phyloP scores from a whole-genome alignment of 306 rosid species.

The Argentina anserina region DNA sequence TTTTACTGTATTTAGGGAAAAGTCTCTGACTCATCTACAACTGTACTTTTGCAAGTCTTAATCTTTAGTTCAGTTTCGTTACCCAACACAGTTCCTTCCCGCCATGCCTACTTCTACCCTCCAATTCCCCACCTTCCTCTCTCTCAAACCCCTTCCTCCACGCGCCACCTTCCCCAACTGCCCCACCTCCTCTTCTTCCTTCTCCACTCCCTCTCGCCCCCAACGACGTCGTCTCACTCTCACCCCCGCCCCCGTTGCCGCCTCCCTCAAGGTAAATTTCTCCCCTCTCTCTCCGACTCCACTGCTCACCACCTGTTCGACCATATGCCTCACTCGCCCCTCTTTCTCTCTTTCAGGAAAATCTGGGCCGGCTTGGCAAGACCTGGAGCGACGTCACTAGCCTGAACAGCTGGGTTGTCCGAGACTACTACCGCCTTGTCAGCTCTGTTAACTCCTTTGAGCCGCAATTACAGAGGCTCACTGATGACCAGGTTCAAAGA shows the following conservation, averaged over 20 bases:
- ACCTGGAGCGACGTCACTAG: slow-evolving; percentile 57
- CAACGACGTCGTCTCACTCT: slow-evolving; percentile 32
- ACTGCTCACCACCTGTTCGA: slow-evolving; percentile 31
- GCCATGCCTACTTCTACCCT: slow-evolving; percentile 46
- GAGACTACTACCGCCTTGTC: slow-evolving; percentile 75
- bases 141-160: slow-evolving; percentile 31
- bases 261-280: slow-evolving; percentile 47
- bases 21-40: too few species aligned
- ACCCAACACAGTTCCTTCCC: neutral
- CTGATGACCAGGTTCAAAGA: slow-evolving; percentile 62
- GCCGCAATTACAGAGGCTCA: slow-evolving; percentile 46
- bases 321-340: slow-evolving; percentile 1
- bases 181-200: slow-evolving; percentile 26
- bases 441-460: slow-evolving; percentile 69
- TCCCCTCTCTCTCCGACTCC: neutral
- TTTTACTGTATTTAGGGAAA: too few species aligned
- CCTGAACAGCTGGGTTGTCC: slow-evolving; percentile 82
- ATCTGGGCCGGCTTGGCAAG: slow-evolving; percentile 48
- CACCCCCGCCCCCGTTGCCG: slow-evolving; percentile 27
- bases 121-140: slow-evolving; percentile 25
- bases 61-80: neutral
- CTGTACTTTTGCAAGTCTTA: too few species aligned
- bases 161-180: slow-evolving; percentile 21
- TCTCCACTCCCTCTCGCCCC: slow-evolving; percentile 21
- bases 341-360: slow-evolving; percentile 43